Percentiles rank a stretch among this genome's conserved stretches.
Conservation (phyloP, 1,284 basidiomycete genomes). For the Takashimella koratensis region DNA sequence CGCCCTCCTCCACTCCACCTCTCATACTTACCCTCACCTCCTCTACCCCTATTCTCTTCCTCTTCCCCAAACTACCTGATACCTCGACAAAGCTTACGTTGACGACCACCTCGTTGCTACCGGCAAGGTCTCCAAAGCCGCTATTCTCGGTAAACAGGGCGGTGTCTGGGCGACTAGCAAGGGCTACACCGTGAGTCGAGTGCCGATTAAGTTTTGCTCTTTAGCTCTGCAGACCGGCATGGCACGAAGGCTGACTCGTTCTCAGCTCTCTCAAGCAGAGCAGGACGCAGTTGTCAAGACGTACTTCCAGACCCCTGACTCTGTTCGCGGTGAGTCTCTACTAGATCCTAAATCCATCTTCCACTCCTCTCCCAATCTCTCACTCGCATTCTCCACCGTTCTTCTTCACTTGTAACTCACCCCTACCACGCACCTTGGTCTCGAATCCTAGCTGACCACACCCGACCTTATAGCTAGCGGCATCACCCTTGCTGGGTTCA, state of each 20-base stretch:
- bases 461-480: constrained; percentile 58
- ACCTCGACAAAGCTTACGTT: constrained; percentile 74
- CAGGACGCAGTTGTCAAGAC: constrained; percentile 61
- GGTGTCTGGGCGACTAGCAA: constrained; percentile 80
- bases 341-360: neutral
- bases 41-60: no score
- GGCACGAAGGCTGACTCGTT: no score
- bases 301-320: constrained; percentile 55
- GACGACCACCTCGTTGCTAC: constrained; percentile 78
- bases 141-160: constrained; percentile 78
- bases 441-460: no score
- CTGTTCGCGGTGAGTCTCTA: constrained; percentile 51
- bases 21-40: no score
- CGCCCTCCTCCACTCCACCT: no score
- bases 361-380: constrained; percentile 4
- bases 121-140: constrained; percentile 70
- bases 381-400: neutral
- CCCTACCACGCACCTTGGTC: neutral
- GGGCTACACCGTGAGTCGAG: constrained; percentile 71
- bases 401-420: neutral
- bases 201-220: neutral
- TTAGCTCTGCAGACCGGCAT: no score
- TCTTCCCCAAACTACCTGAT: neutral
- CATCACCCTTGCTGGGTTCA: constrained; percentile 66
- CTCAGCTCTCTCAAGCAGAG: constrained; percentile 69